A percentile compares a stretch with the other conserved stretches of the same genome.
These are phyloP conservation scores for Aschersonia sp. DNA, from an alignment of 2,329 filamentous ascomycete species.

Conservation along the genomic window DNA sequence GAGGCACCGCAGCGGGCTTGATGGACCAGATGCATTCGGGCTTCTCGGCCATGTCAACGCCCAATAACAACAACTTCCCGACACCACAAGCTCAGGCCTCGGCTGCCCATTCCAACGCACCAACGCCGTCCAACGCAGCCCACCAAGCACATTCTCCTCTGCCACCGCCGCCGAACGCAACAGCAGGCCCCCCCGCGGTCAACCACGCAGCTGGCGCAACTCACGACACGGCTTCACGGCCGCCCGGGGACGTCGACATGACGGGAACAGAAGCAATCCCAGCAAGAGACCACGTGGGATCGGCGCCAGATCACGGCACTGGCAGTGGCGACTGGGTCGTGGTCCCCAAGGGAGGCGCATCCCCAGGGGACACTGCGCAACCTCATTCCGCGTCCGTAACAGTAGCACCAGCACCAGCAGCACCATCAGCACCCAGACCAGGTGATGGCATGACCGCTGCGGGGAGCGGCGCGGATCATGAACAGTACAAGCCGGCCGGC, in stretches of 20 bases:
- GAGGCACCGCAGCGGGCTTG: conserved; percentile 46
- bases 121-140: conserved; percentile 35
- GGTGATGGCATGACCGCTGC: background rate
- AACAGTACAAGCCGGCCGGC: conserved; percentile 9
- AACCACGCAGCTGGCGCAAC: background rate
- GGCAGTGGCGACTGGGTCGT: conserved; percentile 61
- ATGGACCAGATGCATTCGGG: conserved; percentile 55
- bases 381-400: background rate
- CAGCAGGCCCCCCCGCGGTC: conserved; percentile 2
- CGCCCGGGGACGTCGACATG: conserved; percentile 29
- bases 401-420: background rate
- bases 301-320: conserved; percentile 33
- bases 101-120: conserved; percentile 37
- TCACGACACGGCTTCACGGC: background rate
- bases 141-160: conserved; percentile 31
- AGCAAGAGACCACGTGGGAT: conserved; percentile 19
- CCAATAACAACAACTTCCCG: conserved; percentile 39
- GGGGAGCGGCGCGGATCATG: background rate
- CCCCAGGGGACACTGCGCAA: conserved; percentile 1
- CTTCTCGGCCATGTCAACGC: conserved; percentile 44
- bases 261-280: conserved; percentile 30
- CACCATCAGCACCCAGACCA: background rate
- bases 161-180: background rate
- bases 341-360: conserved; percentile 47
- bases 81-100: conserved; percentile 47